Evolutionary conservation across 257 asterid genomes (phyloP), one percentile per base, ranked within the genome.

Genomic region (Nicotiana tomentosiformis): DNA sequence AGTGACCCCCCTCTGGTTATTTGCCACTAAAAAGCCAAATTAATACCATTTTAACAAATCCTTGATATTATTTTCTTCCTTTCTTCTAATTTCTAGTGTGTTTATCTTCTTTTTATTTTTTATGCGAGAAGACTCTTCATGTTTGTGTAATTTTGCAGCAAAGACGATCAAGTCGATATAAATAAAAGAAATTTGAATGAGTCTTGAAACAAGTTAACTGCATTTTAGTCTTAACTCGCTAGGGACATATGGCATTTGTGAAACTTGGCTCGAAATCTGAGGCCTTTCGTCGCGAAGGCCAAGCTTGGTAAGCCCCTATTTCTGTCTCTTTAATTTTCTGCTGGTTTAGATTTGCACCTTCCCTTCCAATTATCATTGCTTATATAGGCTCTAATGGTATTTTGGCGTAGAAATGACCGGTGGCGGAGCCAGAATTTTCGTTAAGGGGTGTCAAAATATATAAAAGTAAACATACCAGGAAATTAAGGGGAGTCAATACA

Each of bases 271-370:
- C 76, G 15, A 80, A 80, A 80, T 49, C 77, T 6, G 83, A 61
- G 76, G 56, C 72, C 16, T 80, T 80, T 74, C 83, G 43, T 23
- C 83, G 69, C 17, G 83, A 80, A 80, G 83, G 83, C 26, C 83
- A 62, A 8, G 69, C 83, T 62, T 80, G 83, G 83, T 80, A 80
- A 62, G 43, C 43, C 60, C 61, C 3, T 17, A 2, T 30, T 14
- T 12, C 14, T 49, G 0, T 49, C 56, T 49, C 56, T 3, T 49
- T 49, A 10, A 49, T 49, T 49, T 49, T 49, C 56, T 49, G 56
- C 16, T 10, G 46, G 10, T 39, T 39, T 39, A 7, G 46, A 39
- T 35, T 35, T 35, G 43, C 43, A 5, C 6, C 43, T 35, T 5
- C 43, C 46, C 9, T 39, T 39, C 46, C 46, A 39, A 39, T 6